Evolutionary conservation across 1,139 yeast species (phyloP).

Genomic region (Scheffersomyces cryptocercus): DNA sequence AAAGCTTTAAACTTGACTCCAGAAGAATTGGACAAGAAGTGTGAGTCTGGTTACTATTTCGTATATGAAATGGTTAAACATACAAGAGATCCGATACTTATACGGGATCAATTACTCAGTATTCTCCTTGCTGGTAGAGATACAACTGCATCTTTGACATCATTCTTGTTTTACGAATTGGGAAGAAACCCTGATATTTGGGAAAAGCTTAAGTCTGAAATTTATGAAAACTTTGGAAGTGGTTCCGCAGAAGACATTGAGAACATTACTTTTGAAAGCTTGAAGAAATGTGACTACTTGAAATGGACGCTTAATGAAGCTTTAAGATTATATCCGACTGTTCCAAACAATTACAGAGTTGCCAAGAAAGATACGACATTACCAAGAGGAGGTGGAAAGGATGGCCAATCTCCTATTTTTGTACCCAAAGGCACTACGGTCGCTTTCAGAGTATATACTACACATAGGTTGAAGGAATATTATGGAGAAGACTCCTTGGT

Average conservation of each 20-base stretch:
- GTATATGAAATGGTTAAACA: conserved; percentile 47
- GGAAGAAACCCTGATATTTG: conserved; percentile 42
- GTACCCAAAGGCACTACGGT: conserved; percentile 6
- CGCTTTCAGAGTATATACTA: conserved; percentile 1
- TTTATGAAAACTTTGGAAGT: conserved; percentile 28
- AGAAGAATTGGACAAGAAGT: conserved; percentile 26
- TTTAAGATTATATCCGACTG: conserved; percentile 10
- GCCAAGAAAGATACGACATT: conserved; percentile 7
- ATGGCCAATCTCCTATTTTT: conserved; percentile 5
- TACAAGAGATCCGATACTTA: conserved; percentile 44
- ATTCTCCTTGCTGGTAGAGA: conserved; percentile 55
- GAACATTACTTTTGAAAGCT: conserved; percentile 7
- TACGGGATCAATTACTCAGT: conserved; percentile 49
- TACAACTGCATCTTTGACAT: conserved; percentile 54
- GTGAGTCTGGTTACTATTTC: conserved; percentile 43
- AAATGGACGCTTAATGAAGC: conserved; percentile 8
- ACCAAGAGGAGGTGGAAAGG: conserved; percentile 10
- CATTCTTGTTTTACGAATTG: conserved; percentile 44
- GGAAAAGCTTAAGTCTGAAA: conserved; percentile 33
- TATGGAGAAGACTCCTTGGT: conserved; percentile 7
- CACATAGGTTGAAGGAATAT: background rate
- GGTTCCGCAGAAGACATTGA: conserved; percentile 2
- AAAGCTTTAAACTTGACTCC: conserved; percentile 12
- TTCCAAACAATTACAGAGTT: conserved; percentile 6
- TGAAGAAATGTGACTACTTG: conserved; percentile 8